phyloP scores from a whole-genome alignment of 2,329 filamentous ascomycete species.

The Calycina marina region DNA sequence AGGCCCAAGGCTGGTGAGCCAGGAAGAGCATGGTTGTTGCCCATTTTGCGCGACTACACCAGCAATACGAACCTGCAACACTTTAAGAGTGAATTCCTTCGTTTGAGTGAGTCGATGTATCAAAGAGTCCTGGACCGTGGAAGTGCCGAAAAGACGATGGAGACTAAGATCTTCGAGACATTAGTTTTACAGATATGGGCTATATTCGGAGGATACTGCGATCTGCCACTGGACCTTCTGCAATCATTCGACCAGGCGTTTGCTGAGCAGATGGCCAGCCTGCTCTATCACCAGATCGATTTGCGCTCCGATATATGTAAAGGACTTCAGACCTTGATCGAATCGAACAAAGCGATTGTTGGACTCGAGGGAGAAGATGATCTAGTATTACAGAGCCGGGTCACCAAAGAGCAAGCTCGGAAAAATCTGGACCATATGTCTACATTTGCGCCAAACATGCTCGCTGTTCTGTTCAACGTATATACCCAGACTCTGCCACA shows the following conservation, averaged over 20 bases:
- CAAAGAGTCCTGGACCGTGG: constrained; percentile 77
- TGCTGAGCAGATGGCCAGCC: constrained; percentile 78
- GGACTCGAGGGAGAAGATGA: constrained; percentile 51
- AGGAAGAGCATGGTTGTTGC: constrained; percentile 88
- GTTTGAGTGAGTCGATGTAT: constrained; percentile 80
- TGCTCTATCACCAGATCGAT: constrained; percentile 84
- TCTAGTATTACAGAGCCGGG: constrained; percentile 61
- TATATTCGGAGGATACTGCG: constrained; percentile 84
- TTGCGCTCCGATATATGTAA: constrained; percentile 78
- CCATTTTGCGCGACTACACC: constrained; percentile 76
- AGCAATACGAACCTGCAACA: constrained; percentile 78
- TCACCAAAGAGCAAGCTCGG: constrained; percentile 59
- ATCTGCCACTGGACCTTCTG: constrained; percentile 67
- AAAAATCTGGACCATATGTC: constrained; percentile 75
- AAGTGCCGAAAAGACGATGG: constrained; percentile 75
- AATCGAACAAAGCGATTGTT: constrained; percentile 76
- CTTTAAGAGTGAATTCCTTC: constrained; percentile 76
- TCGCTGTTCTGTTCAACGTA: constrained; percentile 97
- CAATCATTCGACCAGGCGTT: constrained; percentile 75
- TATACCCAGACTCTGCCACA: constrained; percentile 94
- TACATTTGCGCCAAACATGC: constrained; percentile 68
- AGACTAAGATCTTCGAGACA: constrained; percentile 95
- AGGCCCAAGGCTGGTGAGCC: constrained; percentile 63
- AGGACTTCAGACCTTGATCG: constrained; percentile 71
- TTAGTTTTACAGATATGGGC: constrained; percentile 94